A percentile compares a stretch with the other conserved stretches of the same genome.
Conservation (phyloP, 83 land plant species). For the Picea abies region DNA sequence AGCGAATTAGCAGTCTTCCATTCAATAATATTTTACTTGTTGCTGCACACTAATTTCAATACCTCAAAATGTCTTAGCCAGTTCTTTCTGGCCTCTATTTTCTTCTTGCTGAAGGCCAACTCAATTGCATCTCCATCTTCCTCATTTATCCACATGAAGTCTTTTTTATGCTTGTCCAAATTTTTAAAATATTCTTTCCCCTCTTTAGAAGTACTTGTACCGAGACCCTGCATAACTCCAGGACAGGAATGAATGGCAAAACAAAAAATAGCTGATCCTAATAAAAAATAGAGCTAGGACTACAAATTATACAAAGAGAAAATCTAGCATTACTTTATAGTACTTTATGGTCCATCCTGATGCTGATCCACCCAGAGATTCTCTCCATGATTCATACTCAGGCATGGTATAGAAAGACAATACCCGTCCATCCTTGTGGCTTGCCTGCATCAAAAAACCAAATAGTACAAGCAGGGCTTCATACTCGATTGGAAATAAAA, state of each 20-base stretch:
- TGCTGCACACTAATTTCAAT: not conserved
- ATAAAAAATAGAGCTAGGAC: not conserved
- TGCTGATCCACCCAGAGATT: constrained; percentile 66
- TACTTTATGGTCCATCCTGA: constrained; percentile 94
- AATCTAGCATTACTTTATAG: constrained; percentile 72
- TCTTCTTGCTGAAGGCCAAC: constrained; percentile 98
- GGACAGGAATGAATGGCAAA: constrained; percentile 31
- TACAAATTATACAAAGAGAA: not conserved
- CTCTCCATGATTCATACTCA: constrained; percentile 92
- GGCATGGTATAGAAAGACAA: constrained; percentile 92
- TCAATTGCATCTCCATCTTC: constrained; percentile 98
- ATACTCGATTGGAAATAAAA: not conserved
- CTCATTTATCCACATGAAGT: constrained; percentile 81
- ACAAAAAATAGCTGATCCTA: not conserved
- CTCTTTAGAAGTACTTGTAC: constrained; percentile 92
- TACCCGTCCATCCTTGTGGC: constrained; percentile 54
- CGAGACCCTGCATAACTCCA: constrained; percentile 83
- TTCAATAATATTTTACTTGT: not conserved
- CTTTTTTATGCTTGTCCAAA: constrained; percentile 79
- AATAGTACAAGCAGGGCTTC: not conserved
- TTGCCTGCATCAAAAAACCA: constrained; percentile 59
- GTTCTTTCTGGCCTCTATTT: constrained; percentile 94
- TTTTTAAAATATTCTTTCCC: constrained; percentile 93
- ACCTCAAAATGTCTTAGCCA: constrained; percentile 98
- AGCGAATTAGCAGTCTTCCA: not conserved